Evolutionary conservation across 1,139 yeast species (phyloP), one percentile per base, ranked within the genome.

Genomic region (Kluyveromyces sp.): DNA sequence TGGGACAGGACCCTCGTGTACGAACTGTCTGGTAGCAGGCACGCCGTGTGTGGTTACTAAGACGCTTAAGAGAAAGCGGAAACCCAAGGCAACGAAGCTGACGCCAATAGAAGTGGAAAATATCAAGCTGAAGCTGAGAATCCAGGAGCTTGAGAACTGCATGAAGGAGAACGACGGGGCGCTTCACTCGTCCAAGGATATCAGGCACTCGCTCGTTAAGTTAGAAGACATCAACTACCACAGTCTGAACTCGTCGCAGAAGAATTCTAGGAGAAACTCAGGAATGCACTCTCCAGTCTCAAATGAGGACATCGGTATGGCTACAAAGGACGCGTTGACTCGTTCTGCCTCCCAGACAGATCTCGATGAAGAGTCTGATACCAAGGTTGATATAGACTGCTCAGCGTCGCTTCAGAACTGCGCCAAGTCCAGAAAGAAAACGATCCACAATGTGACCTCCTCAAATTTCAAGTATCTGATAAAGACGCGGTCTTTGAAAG

Each of bases 11-110:
- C 31, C 41, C 1, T 34, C 38, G 15, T 48, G 51, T 28, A 46
- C 41, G 26, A 48, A 46, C 35, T 48, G 51, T 37, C 32, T 48
- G 39, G 36, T 48, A 20, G 42, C 51, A 12, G 43, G 45, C 28
- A 46, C 44, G 20, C 45, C 33, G 19, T 46, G 50, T 32, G 41
- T 45, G 11, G 33, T 39, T 6, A 32, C 40, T 11, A 39, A 37
- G 33, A 49, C 46, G 22, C 41, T 46, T 33, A 43, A 45, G 12
- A 42, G 49, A 32, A 45, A 45, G 30, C 37, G 50, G 9, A 46
- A 45, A 25, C 49, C 50, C 11, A 46, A 48, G 36, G 45, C 48
- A 1, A 40, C 42, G 2, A 46, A 46, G 34, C 39, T 41, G 20
- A 41, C 31, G 17, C 46, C 46, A 8, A 38, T 44, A 6, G 46